Evolutionary conservation across 805 yeast species (phyloP), one percentile per base, ranked within the genome.

Genomic region (Candida montana): DNA sequence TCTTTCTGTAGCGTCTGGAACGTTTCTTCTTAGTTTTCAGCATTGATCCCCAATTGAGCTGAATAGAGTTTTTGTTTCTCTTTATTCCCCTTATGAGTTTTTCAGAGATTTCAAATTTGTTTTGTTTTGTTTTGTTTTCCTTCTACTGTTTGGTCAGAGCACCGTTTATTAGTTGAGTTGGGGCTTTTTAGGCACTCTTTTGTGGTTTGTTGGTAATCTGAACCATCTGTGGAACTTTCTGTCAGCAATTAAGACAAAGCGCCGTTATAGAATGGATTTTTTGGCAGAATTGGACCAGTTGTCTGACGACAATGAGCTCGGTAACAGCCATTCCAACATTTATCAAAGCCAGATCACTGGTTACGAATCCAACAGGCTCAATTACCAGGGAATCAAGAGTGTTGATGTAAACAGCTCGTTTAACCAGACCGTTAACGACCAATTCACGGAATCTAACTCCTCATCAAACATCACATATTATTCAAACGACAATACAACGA

Each of bases 391-490:
- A 3, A 44, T 44, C n/a, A 41, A 31, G 31, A 35, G 42, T 21
- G 39, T 45, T 20, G 36, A 37, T 29, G 35, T 40, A 18, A 31
- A 35, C 24, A 21, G 31, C 10, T 29, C 46, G 11, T 18, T 20
- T 33, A 37, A 44, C 9, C 27, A 38, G 7, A 35, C 44, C n/a
- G 36, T 40, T 13, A 35, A 36, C 13, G 45, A 45, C 12, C 40
- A 33, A 15, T 31, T 40, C 18, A 33, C 39, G 26, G 29, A 36
- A 10, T 18, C 32, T 17, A 29, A 21, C 33, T 5, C 35, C 1
- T 35, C 49, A 7, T 48, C 52, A 18, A 46, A 48, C 29, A 42
- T 42, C 21, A 40, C 42, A 11, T 37, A 46, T 31, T 43, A 40
- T 23, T 26, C 45, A 20, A 36, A 20, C 12, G 33, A 23, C 12